Evolutionary conservation across 208 protist genomes (phyloP).

Genomic region (Willaertia magna): DNA sequence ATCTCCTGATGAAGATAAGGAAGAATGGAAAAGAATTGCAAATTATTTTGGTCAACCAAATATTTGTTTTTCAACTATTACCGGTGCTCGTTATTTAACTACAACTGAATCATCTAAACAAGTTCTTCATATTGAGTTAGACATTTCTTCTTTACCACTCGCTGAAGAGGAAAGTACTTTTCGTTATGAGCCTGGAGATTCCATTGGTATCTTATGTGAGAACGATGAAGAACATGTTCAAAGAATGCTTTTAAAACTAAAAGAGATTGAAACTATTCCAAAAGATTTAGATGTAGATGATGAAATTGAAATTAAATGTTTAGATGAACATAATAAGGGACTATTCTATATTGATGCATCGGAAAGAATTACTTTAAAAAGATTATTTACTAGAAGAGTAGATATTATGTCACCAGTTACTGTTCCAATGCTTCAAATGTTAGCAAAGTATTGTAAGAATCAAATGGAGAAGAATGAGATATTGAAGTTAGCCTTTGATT

Average conservation of each 20-base stretch:
- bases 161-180: not conserved
- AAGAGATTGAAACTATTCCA: not conserved
- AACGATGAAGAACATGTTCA: constrained; percentile 38
- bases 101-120: not conserved
- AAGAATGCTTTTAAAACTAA: constrained; percentile 33
- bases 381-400: not conserved
- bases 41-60: too few species aligned
- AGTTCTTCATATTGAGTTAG: not conserved
- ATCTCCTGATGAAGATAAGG: too few species aligned
- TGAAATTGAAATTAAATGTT: not conserved
- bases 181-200: constrained; percentile 46
- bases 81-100: not conserved
- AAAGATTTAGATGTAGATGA: not conserved
- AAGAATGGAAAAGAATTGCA: too few species aligned
- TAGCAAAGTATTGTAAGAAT: not conserved
- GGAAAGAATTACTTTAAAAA: not conserved
- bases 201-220: constrained; percentile 38
- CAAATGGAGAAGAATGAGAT: not conserved
- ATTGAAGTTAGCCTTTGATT: not conserved
- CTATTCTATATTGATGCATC: not conserved
- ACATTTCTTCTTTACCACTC: not conserved
- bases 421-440: not conserved
- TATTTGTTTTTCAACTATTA: not conserved
- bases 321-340: not conserved
- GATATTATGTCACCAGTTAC: not conserved